These are phyloP conservation scores for Catunica adiposa DNA, from an alignment of 2,329 filamentous ascomycete species.

Conservation along the genomic window DNA sequence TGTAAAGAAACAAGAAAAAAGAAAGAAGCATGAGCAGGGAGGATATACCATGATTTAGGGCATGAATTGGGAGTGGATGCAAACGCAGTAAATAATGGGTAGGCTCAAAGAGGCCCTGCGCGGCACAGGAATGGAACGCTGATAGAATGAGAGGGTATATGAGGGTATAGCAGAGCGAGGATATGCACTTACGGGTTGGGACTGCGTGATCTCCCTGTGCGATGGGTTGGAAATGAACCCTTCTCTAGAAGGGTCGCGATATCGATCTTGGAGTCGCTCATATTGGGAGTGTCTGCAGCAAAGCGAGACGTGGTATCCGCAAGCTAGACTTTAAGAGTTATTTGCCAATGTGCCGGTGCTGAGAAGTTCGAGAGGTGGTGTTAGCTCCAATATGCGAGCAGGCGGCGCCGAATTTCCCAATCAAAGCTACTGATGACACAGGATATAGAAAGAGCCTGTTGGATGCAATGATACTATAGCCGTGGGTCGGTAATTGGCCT, in stretches of 20 bases:
- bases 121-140: conserved; percentile 3
- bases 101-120: background rate
- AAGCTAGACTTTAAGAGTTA: no score
- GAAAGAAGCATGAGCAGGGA: background rate
- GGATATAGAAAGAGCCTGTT: background rate
- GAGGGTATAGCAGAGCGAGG: background rate
- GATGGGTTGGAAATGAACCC: conserved; percentile 10
- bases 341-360: background rate
- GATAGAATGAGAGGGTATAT: background rate
- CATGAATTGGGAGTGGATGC: background rate
- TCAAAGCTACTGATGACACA: background rate
- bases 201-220: conserved; percentile 8
- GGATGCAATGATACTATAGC: background rate
- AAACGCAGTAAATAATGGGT: background rate
- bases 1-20: background rate
- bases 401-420: background rate
- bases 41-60: background rate
- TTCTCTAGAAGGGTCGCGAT: conserved; percentile 11
- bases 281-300: conserved; percentile 1
- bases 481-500: background rate
- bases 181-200: conserved; percentile 11
- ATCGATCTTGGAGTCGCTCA: conserved; percentile 11
- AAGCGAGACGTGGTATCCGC: background rate
- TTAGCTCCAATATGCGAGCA: background rate
- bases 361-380: background rate